phyloP scores from a whole-genome alignment of 2,329 filamentous ascomycete genomes.

The Paecilomyces sp. region DNA sequence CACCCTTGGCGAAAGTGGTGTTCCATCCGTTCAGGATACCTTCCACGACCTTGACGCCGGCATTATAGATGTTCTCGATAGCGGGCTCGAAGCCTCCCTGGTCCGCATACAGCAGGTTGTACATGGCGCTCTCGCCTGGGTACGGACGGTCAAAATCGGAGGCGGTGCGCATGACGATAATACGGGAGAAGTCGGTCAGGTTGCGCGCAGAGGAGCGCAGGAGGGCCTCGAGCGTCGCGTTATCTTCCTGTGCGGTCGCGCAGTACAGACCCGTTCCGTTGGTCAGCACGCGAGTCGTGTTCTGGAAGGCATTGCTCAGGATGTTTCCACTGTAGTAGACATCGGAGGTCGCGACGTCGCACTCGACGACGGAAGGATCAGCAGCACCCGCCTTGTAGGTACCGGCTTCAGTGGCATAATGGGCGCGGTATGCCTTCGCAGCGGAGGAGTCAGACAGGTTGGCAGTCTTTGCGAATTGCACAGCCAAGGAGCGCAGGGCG shows the following conservation, averaged over 20 bases:
- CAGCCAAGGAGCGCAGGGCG: slow-evolving; percentile 49
- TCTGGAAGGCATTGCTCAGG: slow-evolving; percentile 58
- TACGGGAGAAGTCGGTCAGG: slow-evolving; percentile 57
- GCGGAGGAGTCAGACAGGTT: slow-evolving; percentile 45
- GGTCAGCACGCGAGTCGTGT: slow-evolving; percentile 57
- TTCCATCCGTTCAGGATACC: slow-evolving; percentile 59
- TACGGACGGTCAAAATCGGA: slow-evolving; percentile 67
- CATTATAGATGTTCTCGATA: slow-evolving; percentile 59
- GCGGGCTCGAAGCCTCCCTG: slow-evolving; percentile 60
- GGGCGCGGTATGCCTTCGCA: slow-evolving; percentile 47
- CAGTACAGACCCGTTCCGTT: slow-evolving; percentile 64
- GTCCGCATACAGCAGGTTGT: slow-evolving; percentile 54
- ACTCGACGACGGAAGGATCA: slow-evolving; percentile 53
- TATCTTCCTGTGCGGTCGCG: slow-evolving; percentile 67
- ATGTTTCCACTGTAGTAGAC: slow-evolving; percentile 61
- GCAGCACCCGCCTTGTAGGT: slow-evolving; percentile 37
- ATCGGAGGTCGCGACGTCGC: slow-evolving; percentile 63
- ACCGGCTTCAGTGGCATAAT: slow-evolving; percentile 36
- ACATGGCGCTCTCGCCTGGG: slow-evolving; percentile 47
- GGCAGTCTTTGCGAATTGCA: slow-evolving; percentile 44
- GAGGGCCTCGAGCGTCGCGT: slow-evolving; percentile 59
- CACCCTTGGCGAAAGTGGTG: slow-evolving; percentile 48
- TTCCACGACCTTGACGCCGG: slow-evolving; percentile 57
- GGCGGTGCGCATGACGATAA: slow-evolving; percentile 62
- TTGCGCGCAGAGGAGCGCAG: slow-evolving; percentile 52